Base-by-base conservation (phyloP, 2,329 filamentous ascomycete genomes). In the Pseudocercospora fuligena region DNA sequence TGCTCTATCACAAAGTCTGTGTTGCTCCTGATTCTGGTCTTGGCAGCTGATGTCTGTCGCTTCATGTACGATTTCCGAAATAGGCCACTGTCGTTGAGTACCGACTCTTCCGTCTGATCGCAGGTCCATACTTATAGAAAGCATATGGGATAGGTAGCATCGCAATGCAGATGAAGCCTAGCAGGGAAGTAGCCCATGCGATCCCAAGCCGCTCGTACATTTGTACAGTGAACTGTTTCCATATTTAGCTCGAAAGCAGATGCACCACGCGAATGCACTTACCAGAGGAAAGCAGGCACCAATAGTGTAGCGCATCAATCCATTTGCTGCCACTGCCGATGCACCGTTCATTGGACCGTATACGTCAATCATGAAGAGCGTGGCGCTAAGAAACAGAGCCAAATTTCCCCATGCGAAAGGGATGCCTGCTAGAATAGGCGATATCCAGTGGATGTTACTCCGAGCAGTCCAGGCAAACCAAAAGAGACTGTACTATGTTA, bases 311-410 rank as follows among this genome's bases (percentile, higher is more conserved):
- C 68, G 47, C 59, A 54, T 0, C 11, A 90, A 78, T 1, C 84
- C 83, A 67, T 89, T 90, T 1, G 88, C 88, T 6, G 85, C 87
- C 58, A 86, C 79, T 0, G 87, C 87, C 65, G 84, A 88, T 0
- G 88, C 87, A 0, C 87, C 83, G 9, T 85, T 83, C 14, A 81
- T 78, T 0, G 84, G 82, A 2, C 84, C 81, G 33, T 68, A 90
- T 0, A 83, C 83, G 71, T 90, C 88, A 6, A 84, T 78, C 1
- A 83, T 80, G 71, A 88, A 89, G n/a, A 73, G 59, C 7, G 66
- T 63, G 1, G 69, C 69, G 25, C 70, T 68, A 23, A 80, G 72
- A 72, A 80, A 80, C 19, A 80, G 71, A 31, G 69, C 67, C 64
- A 73, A 72, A 71, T 75, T 76, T 43, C 73, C 74, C 65, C 70